Conservation (phyloP, 768 basidiomycete genomes). For the Podaxis sp. region DNA sequence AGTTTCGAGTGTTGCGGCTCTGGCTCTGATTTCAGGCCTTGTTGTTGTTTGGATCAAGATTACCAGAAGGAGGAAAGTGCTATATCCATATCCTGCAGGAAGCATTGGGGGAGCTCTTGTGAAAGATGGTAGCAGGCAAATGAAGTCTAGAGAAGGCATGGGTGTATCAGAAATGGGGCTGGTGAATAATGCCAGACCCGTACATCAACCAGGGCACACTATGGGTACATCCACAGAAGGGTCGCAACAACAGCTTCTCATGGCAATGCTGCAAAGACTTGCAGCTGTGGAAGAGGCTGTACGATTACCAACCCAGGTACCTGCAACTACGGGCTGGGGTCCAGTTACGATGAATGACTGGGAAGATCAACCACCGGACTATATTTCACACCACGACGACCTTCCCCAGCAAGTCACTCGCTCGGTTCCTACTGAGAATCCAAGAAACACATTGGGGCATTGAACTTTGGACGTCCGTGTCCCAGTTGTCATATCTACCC, state of each 20-base stretch:
- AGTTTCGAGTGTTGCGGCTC: background rate
- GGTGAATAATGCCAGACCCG: background rate
- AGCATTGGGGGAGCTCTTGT: background rate
- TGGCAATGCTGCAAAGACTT: background rate
- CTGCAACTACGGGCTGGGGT: background rate
- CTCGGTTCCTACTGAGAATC: no score
- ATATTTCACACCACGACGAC: background rate
- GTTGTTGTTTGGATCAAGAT: background rate
- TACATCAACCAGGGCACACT: background rate
- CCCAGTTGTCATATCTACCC: no score
- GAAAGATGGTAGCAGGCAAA: background rate
- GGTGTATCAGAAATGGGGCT: background rate
- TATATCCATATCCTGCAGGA: background rate
- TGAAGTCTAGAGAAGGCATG: background rate
- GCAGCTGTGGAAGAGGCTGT: background rate
- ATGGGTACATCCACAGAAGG: background rate
- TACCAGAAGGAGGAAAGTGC: background rate
- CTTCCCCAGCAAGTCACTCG: no score
- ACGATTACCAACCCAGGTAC: background rate
- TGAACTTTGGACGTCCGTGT: no score
- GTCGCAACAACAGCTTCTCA: background rate
- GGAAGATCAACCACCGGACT: constrained; percentile 1
- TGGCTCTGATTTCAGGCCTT: background rate
- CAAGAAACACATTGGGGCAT: no score
- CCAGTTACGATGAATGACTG: background rate